Conservation (phyloP, 345 rosid species). For the Populus pruinosa region DNA sequence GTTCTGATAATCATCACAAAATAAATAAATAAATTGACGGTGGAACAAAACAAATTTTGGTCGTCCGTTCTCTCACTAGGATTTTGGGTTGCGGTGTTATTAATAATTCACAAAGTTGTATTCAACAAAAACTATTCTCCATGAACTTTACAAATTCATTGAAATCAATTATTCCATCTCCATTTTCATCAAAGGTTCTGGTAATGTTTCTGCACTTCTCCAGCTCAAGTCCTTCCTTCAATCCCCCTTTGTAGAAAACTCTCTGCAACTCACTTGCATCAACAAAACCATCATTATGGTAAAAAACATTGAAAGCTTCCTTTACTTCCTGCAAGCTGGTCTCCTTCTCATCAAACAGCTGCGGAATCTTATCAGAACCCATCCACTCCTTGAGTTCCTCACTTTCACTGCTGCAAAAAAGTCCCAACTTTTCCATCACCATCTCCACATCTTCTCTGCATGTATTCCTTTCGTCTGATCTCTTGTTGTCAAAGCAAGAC, state of each 20-base stretch:
- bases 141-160: constrained; percentile 66
- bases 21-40: too few species aligned
- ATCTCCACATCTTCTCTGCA: constrained; percentile 52
- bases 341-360: constrained; percentile 71
- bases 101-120: background rate
- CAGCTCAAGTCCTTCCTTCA: constrained; percentile 42
- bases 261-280: constrained; percentile 72
- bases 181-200: constrained; percentile 45
- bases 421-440: constrained; percentile 62
- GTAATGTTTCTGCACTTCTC: constrained; percentile 67
- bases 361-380: constrained; percentile 38
- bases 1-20: too few species aligned
- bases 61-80: too few species aligned
- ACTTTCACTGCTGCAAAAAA: constrained; percentile 37
- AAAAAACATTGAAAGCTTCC: constrained; percentile 76
- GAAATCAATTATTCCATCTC: constrained; percentile 66
- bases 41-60: too few species aligned
- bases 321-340: constrained; percentile 74
- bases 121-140: constrained; percentile 55
- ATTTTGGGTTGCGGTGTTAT: background rate
- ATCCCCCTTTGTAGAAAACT: constrained; percentile 48
- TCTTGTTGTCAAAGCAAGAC: background rate
- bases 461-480: constrained; percentile 25
- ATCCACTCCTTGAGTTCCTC: constrained; percentile 36
- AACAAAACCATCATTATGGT: constrained; percentile 76